Conservation (phyloP, 805 yeast genomes). For the Starmerella kuoi region DNA sequence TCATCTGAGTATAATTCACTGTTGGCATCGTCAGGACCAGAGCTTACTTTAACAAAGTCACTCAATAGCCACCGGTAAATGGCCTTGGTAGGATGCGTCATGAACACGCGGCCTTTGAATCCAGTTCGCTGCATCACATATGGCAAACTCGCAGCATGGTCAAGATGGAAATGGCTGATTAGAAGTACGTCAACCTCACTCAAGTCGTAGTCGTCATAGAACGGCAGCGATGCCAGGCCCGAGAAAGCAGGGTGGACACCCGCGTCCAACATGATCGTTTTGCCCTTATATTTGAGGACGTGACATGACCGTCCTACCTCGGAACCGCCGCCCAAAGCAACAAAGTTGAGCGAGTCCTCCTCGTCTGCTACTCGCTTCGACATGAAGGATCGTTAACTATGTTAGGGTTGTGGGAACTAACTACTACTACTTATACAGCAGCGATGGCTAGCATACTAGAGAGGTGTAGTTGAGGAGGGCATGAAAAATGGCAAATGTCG, state of each 20-base stretch:
- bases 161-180: slow-evolving; percentile 91
- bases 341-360: slow-evolving; percentile 47
- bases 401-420: background rate
- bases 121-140: slow-evolving; percentile 95
- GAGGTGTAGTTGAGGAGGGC: no score
- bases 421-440: background rate
- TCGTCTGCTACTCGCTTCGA: slow-evolving; percentile 22
- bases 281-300: slow-evolving; percentile 80
- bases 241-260: slow-evolving; percentile 94
- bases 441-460: no score
- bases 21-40: slow-evolving; percentile 28
- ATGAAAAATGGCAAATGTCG: no score
- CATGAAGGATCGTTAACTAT: slow-evolving; percentile 9
- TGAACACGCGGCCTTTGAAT: slow-evolving; percentile 89
- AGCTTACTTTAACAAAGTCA: slow-evolving; percentile 86
- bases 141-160: slow-evolving; percentile 96
- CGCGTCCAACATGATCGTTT: slow-evolving; percentile 92
- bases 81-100: slow-evolving; percentile 99
- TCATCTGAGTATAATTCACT: slow-evolving; percentile 69
- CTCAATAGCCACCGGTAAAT: slow-evolving; percentile 89
- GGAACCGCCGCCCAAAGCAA: slow-evolving; percentile 93
- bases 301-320: slow-evolving; percentile 98
- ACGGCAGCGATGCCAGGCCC: slow-evolving; percentile 85
- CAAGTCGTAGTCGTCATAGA: slow-evolving; percentile 87
- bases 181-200: slow-evolving; percentile 74